Evolutionary conservation across 2,329 filamentous ascomycete species (phyloP), one percentile per base, ranked within the genome.

Genomic region (Xylariaceae sp.): DNA sequence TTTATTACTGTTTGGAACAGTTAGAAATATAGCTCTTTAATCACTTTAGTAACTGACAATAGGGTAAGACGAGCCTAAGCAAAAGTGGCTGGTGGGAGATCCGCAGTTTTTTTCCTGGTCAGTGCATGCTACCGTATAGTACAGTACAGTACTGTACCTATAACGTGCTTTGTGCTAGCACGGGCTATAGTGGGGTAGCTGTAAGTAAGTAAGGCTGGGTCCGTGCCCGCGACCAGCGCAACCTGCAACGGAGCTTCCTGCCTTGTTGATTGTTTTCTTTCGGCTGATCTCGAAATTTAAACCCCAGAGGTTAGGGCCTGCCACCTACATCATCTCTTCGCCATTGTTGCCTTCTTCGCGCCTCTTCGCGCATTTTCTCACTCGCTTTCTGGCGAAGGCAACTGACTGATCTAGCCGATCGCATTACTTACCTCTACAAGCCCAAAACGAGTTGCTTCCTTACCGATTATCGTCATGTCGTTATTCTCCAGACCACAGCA

Each of bases 201-300:
- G n/a, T n/a, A n/a, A n/a, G n/a, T n/a, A n/a, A n/a, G n/a, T n/a
- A n/a, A n/a, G n/a, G n/a, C n/a, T n/a, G 48, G 58, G 59, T 39
- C 63, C 48, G 63, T 65, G 64, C 63, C 47, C 41, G 24, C 24
- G 21, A 24, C 30, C 26, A 29, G 27, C 47, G 24, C 33, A 32
- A 49, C 41, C 33, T 11, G 30, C 27, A 39, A 42, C 40, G 24
- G 44, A 53, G 49, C 39, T 50, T 29, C 40, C 51, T 58, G 50
- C 54, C 55, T 61, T 67, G 60, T 66, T 67, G 63, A 66, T 59
- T 60, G 61, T 64, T 67, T 66, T 67, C 62, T 61, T 60, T 66
- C 65, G 64, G 64, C 64, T 67, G 41, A 59, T 53, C 53, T 39
- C 24, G 44, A 64, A 64, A 61, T 60, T 61, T 60, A 48, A 29